Evolutionary conservation across 768 basidiomycete genomes (phyloP), one percentile per base, ranked within the genome.

Genomic region (Boletus vermiculosoides): DNA sequence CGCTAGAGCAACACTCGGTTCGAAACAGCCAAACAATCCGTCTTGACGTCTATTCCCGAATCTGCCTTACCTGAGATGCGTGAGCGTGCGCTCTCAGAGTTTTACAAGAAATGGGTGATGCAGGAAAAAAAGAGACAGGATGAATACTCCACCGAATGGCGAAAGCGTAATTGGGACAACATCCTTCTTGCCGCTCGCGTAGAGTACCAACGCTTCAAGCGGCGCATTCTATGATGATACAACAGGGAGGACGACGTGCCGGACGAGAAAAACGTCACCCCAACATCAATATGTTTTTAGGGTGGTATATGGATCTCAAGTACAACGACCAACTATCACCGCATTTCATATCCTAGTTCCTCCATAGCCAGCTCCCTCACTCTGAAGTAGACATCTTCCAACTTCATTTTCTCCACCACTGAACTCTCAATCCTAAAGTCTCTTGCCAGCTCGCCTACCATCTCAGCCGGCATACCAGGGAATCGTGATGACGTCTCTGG

Each of bases 1-100:
- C 46, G 36, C 34, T 63, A 94, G 92, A 89, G 83, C 68, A 94
- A 94, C 67, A 76, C 79, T 11, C 85, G 91, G n/a, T 93, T 92
- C 67, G 84, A 90, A 66, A 77, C 80, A 10, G 89, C 83, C 34
- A 89, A 87, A 71, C 71, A 78, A 23, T 78, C 82, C 11, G 74
- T 84, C 22, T 76, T 91, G 13, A 66, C 76, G 10, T 78, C 83
- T 52, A 77, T 90, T 28, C 85, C 86, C 0, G 66, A 76, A 10
- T 71, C 76, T 3, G 74, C 81, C 9, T 75, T 82, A 0, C 48
- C 77, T 0, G 75, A 82, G 42, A 81, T 82, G 65, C 85, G 79
- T 63, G 90, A 93, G 68, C 72, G 74, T n/a, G 85, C 86, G 0
- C 76, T 92, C 25, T 86, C 88, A 18, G 79, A 80, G 41, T 92